A percentile compares a stretch with the other conserved stretches of the same genome.
Evolutionary conservation across 371 early-diverging fungal genomes (phyloP).

Genomic region (Zancudomyces culisetae): DNA sequence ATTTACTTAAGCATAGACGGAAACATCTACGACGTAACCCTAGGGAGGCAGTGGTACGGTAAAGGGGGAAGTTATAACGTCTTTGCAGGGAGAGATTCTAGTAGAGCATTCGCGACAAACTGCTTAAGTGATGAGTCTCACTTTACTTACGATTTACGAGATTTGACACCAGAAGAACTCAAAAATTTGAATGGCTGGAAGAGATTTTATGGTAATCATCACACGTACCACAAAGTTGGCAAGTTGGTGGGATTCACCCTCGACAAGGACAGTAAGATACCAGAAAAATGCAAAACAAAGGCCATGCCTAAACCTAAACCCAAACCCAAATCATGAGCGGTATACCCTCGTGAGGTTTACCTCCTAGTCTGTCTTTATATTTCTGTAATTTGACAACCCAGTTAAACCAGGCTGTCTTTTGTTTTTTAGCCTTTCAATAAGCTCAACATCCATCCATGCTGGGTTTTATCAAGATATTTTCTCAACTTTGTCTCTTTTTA

Average conservation of each 20-base stretch:
- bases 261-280: conserved; percentile 59
- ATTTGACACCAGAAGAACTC: conserved; percentile 46
- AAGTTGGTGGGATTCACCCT: conserved; percentile 57
- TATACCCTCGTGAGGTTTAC: no score
- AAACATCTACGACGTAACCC: conserved; percentile 74
- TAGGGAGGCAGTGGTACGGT: conserved; percentile 52
- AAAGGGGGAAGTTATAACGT: conserved; percentile 64
- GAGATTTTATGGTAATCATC: conserved; percentile 63
- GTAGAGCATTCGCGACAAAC: conserved; percentile 84
- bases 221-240: conserved; percentile 73
- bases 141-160: conserved; percentile 81
- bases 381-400: no score
- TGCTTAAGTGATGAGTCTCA: conserved; percentile 64
- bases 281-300: conserved; percentile 35
- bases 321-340: no score
- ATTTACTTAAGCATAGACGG: conserved; percentile 79
- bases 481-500: no score
- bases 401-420: no score
- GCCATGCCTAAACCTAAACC: conserved; percentile 25
- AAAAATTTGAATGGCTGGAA: conserved; percentile 71
- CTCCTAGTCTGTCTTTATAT: no score
- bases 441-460: no score
- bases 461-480: no score
- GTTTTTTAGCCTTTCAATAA: no score
- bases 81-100: conserved; percentile 85